phyloP scores from a whole-genome alignment of 2,329 filamentous ascomycete genomes.

The Drechslerella coelobrocha region DNA sequence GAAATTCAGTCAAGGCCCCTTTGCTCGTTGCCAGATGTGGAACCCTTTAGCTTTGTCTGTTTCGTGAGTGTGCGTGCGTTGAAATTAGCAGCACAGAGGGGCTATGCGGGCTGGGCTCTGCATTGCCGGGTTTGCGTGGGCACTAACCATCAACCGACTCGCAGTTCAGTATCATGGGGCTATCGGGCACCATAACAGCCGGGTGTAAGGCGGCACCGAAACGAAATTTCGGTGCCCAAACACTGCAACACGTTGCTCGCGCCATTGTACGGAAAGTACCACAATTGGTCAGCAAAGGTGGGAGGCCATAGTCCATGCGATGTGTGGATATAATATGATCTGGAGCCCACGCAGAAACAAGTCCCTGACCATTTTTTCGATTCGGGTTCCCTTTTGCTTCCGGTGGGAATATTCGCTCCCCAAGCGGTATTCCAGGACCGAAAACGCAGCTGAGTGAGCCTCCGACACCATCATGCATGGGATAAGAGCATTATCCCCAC shows the following conservation, averaged over 20 bases:
- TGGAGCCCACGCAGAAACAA: neutral
- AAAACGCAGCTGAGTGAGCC: conserved; percentile 46
- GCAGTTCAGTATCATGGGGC: conserved; percentile 35
- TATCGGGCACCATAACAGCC: conserved; percentile 15
- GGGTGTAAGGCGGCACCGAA: conserved; percentile 23
- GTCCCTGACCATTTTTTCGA: neutral
- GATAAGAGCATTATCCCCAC: neutral
- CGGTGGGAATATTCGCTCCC: neutral
- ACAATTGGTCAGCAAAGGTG: neutral
- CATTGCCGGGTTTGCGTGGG: conserved; percentile 22
- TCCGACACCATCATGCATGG: neutral
- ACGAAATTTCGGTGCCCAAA: neutral
- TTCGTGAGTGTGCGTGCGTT: conserved; percentile 41
- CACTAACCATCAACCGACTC: conserved; percentile 17
- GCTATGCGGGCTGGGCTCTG: conserved; percentile 44
- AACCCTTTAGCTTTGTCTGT: conserved; percentile 38
- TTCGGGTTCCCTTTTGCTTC: neutral
- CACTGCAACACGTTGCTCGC: neutral
- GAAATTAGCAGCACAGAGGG: conserved; percentile 45
- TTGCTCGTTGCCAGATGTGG: conserved; percentile 16
- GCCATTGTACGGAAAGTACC: neutral
- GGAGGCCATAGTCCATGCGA: conserved; percentile 1
- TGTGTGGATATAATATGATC: conserved; percentile 16
- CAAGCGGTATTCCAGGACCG: conserved; percentile 14
- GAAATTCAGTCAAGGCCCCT: conserved; percentile 24